A percentile compares a stretch with the other conserved stretches of the same genome.
phyloP scores from a whole-genome alignment of 1,139 yeast genomes.

The Candida glucosophila region DNA sequence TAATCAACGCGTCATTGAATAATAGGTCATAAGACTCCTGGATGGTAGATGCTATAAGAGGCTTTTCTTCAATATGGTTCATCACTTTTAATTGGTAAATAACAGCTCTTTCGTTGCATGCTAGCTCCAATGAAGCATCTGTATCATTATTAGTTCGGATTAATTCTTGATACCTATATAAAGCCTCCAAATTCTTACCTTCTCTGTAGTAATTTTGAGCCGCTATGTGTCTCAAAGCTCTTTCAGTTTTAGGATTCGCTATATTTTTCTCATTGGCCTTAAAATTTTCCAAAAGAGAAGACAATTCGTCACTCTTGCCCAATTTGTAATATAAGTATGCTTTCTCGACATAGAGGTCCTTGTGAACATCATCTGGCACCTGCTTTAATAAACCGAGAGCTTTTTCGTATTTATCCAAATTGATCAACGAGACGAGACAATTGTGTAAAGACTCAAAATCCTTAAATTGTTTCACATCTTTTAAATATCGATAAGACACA shows the following conservation, averaged over 20 bases:
- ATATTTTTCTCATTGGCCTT: constrained; percentile 12
- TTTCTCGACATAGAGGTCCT: constrained; percentile 43
- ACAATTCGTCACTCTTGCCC: constrained; percentile 36
- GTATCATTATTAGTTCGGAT: constrained; percentile 28
- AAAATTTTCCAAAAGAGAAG: constrained; percentile 33
- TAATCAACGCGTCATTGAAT: constrained; percentile 63
- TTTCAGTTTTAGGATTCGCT: constrained; percentile 10
- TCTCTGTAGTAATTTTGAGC: constrained; percentile 74
- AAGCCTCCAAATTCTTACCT: constrained; percentile 52
- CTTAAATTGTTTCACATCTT: constrained; percentile 31
- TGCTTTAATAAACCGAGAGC: constrained; percentile 44
- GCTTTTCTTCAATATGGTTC: constrained; percentile 1
- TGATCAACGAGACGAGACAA: constrained; percentile 62
- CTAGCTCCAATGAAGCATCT: constrained; percentile 45
- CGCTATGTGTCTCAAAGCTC: constrained; percentile 64
- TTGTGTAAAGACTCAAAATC: constrained; percentile 50
- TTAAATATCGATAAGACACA: constrained; percentile 34
- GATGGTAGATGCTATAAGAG: constrained; percentile 2
- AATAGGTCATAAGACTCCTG: constrained; percentile 26
- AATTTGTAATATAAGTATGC: constrained; percentile 68
- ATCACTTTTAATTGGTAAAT: constrained; percentile 40
- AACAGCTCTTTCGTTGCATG: constrained; percentile 64
- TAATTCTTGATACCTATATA: constrained; percentile 45
- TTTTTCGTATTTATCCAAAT: constrained; percentile 56
- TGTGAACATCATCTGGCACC: constrained; percentile 26